Conservation (phyloP, 352 stramenopile genomes). For the Phytophthora capsici region DNA sequence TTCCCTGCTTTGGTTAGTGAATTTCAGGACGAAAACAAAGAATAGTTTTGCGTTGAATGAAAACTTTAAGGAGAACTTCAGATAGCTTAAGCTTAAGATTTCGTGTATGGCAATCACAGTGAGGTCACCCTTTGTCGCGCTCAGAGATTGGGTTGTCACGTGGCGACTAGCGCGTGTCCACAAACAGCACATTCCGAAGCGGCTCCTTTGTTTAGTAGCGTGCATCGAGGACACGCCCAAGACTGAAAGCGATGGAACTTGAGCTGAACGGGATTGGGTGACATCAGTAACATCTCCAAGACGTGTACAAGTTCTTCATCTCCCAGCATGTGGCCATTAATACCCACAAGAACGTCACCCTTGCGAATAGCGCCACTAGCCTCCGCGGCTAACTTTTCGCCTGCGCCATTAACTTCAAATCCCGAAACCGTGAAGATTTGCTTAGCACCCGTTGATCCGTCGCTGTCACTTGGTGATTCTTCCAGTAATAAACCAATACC, state of each 20-base stretch:
- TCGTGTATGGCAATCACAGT: too few relatives aligned
- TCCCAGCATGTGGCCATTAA: constrained; percentile 60
- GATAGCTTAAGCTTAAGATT: too few relatives aligned
- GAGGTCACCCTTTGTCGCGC: too few relatives aligned
- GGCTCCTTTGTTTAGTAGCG: constrained; percentile 62
- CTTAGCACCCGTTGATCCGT: not conserved
- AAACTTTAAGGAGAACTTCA: too few relatives aligned
- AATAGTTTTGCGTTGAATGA: too few relatives aligned
- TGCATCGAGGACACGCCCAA: constrained; percentile 79
- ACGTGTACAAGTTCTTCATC: constrained; percentile 58
- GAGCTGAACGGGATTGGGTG: constrained; percentile 71
- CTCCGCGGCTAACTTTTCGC: constrained; percentile 70
- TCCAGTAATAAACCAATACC: constrained; percentile 73
- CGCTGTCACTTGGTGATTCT: constrained; percentile 21
- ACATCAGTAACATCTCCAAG: constrained; percentile 74
- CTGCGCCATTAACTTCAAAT: constrained; percentile 72
- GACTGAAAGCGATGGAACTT: constrained; percentile 63
- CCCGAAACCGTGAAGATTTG: constrained; percentile 56
- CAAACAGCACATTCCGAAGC: constrained; percentile 60
- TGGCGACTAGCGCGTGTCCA: too few relatives aligned
- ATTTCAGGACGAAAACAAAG: too few relatives aligned
- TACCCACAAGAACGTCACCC: constrained; percentile 65
- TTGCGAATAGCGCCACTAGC: constrained; percentile 69
- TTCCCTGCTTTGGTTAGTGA: too few relatives aligned
- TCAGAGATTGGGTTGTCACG: too few relatives aligned